Evolutionary conservation across 1,139 yeast genomes (phyloP).

Genomic region (Blastobotrys aristatus): DNA sequence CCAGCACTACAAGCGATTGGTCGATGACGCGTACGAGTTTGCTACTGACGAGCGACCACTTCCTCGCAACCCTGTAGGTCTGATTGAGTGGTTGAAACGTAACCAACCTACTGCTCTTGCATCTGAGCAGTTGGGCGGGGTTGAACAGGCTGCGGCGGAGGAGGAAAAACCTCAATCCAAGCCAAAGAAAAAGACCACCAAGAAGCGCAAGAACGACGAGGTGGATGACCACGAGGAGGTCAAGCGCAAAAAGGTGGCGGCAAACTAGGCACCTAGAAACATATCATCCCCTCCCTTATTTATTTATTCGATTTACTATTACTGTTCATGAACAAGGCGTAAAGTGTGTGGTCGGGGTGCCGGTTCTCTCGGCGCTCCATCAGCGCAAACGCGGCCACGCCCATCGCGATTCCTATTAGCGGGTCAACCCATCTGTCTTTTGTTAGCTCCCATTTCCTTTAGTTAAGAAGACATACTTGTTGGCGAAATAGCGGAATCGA

Average conservation of each 20-base stretch:
- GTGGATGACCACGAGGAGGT: slow-evolving; percentile 1
- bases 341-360: slow-evolving; percentile 17
- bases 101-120: slow-evolving; percentile 27
- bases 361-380: slow-evolving; percentile 18
- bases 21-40: slow-evolving; percentile 21
- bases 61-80: slow-evolving; percentile 27
- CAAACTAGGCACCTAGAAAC: no score
- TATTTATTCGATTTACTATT: no score
- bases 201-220: slow-evolving; percentile 2
- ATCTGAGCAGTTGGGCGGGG: no score
- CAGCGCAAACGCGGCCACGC: slow-evolving; percentile 16
- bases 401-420: slow-evolving; percentile 18
- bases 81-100: slow-evolving; percentile 28
- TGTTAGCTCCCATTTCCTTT: neutral
- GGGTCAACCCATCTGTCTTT: slow-evolving; percentile 19
- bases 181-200: slow-evolving; percentile 1
- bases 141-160: slow-evolving; percentile 9
- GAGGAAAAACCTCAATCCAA: slow-evolving; percentile 4
- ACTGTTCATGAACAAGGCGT: neutral
- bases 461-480: slow-evolving; percentile 1
- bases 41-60: slow-evolving; percentile 25
- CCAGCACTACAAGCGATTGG: slow-evolving; percentile 18
- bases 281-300: no score
- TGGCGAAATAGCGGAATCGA: slow-evolving; percentile 3
- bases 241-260: neutral